phyloP scores from a whole-genome alignment of 1,284 basidiomycete genomes.

The Acaromyces ingoldii region DNA sequence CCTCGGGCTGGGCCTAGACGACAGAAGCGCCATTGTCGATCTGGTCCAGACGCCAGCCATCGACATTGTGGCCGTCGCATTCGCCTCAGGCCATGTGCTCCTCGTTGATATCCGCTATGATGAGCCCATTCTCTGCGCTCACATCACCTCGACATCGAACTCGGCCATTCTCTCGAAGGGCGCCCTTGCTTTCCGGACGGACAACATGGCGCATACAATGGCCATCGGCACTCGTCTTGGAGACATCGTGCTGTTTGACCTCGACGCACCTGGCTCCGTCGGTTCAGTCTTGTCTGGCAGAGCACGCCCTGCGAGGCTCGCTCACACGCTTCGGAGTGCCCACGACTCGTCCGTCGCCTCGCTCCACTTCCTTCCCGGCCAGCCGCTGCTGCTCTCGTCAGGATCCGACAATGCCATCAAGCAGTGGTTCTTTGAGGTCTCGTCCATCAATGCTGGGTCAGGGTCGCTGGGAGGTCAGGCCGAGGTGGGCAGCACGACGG shows the following conservation, averaged over 20 bases:
- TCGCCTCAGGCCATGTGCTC: slow-evolving; percentile 77
- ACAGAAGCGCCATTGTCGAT: slow-evolving; percentile 34
- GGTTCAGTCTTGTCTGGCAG: too few relatives aligned
- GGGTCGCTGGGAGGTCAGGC: background rate
- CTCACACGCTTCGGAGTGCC: slow-evolving; percentile 45
- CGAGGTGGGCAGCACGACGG: background rate
- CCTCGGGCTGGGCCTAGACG: slow-evolving; percentile 5
- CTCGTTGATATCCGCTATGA: slow-evolving; percentile 86
- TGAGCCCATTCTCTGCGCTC: slow-evolving; percentile 60
- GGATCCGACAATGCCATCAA: slow-evolving; percentile 47
- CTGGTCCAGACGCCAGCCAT: slow-evolving; percentile 89
- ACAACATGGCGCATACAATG: slow-evolving; percentile 56
- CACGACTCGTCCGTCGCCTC: slow-evolving; percentile 40
- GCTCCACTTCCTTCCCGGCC: slow-evolving; percentile 40
- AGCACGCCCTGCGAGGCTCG: slow-evolving; percentile 14
- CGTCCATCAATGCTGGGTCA: slow-evolving; percentile 60
- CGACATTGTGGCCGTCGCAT: slow-evolving; percentile 88
- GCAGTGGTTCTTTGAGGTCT: slow-evolving; percentile 88
- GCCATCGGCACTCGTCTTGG: slow-evolving; percentile 43
- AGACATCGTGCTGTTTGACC: slow-evolving; percentile 44
- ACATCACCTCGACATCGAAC: slow-evolving; percentile 55
- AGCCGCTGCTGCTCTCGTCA: slow-evolving; percentile 35
- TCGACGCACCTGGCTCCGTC: slow-evolving; percentile 25
- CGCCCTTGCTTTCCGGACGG: slow-evolving; percentile 79
- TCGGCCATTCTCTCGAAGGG: slow-evolving; percentile 62